Evolutionary conservation across 768 basidiomycete species (phyloP), one percentile per base, ranked within the genome.

Genomic region (Boletus sp.): DNA sequence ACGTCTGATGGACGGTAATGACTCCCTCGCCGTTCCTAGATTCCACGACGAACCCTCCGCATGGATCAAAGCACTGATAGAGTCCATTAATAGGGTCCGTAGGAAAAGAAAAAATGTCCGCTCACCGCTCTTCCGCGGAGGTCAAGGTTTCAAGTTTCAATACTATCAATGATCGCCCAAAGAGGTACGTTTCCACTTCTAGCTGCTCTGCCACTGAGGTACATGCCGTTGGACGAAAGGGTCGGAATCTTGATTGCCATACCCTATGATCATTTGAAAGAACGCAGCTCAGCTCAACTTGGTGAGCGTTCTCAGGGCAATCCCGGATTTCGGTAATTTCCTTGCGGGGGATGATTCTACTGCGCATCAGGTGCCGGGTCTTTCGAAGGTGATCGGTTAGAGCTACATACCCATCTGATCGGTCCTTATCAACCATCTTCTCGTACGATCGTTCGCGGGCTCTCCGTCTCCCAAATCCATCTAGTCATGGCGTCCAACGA

Each of bases 401-500:
- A 24, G 39, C 42, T 33, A 50, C 14, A 30, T 47, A 46, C 7
- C 7, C 8, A 17, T 14, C 4, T 32, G 8, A 4, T 14, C 12
- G 18, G 32, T 12, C 18, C 39, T 36, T 56, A 54, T 51, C 53
- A 47, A 47, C 2, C 36, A 10, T n/a, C 10, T 24, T 50, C n/a
- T 7, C 20, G 10, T 14, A 3, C 18, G 24, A 30, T 40, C 46
- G 11, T 44, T 18, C 28, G 29, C 30, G 36, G 44, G 52, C 29
- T 36, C 36, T 52, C 35, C 41, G 3, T 45, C 42, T 47, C 39
- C 9, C 42, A 41, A n/a, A 11, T 48, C 7, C 11, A n/a, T 46
- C 42, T 2, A 42, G 47, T 14, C 50, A 67, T 67, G 67, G 20
- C 57, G 12, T 59, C 67, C 4, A 42, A 24, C 39, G 51, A 64